These are phyloP conservation scores for Amphicarpaea edgeworthii DNA, from an alignment of 306 rosid species.

Conservation along the genomic window DNA sequence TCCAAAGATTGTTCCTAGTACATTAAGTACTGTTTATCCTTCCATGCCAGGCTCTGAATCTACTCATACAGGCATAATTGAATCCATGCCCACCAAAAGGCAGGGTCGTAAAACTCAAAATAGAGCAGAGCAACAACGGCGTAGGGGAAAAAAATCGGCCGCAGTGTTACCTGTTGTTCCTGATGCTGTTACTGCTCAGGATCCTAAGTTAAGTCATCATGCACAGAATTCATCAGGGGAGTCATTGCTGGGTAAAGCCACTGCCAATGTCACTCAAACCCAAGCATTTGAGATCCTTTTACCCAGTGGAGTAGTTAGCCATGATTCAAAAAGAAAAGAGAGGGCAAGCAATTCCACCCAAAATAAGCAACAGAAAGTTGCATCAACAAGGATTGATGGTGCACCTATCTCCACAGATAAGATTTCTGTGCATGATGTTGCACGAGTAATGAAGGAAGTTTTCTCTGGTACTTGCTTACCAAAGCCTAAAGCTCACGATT, in stretches of 20 bases:
- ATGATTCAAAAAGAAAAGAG: slow-evolving; percentile 77
- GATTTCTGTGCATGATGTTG: slow-evolving; percentile 86
- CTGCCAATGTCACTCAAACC: slow-evolving; percentile 55
- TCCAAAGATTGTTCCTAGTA: slow-evolving; percentile 53
- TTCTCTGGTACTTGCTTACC: slow-evolving; percentile 87
- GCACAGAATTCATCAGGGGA: slow-evolving; percentile 57
- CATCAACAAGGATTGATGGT: slow-evolving; percentile 56
- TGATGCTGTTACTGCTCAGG: slow-evolving; percentile 59
- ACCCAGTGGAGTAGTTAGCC: slow-evolving; percentile 58
- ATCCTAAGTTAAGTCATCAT: slow-evolving; percentile 60
- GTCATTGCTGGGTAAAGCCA: slow-evolving; percentile 55
- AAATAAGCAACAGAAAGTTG: slow-evolving; percentile 65
- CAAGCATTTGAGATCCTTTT: slow-evolving; percentile 59
- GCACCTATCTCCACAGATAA: slow-evolving; percentile 71
- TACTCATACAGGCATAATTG: slow-evolving; percentile 56
- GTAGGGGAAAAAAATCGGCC: slow-evolving; percentile 79
- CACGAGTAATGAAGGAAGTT: slow-evolving; percentile 98
- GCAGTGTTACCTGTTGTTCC: slow-evolving; percentile 49
- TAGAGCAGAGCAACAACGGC: slow-evolving; percentile 79
- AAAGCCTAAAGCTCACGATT: slow-evolving; percentile 65
- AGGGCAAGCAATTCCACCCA: slow-evolving; percentile 58
- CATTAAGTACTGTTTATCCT: slow-evolving; percentile 46
- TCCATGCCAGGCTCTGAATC: slow-evolving; percentile 58
- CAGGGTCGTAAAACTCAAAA: slow-evolving; percentile 81
- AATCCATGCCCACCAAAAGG: slow-evolving; percentile 65